Percentiles rank a stretch among this genome's conserved stretches.
These are phyloP conservation scores for Alternaria ventricosa DNA, from an alignment of 2,329 filamentous ascomycete species.

Conservation along the genomic window DNA sequence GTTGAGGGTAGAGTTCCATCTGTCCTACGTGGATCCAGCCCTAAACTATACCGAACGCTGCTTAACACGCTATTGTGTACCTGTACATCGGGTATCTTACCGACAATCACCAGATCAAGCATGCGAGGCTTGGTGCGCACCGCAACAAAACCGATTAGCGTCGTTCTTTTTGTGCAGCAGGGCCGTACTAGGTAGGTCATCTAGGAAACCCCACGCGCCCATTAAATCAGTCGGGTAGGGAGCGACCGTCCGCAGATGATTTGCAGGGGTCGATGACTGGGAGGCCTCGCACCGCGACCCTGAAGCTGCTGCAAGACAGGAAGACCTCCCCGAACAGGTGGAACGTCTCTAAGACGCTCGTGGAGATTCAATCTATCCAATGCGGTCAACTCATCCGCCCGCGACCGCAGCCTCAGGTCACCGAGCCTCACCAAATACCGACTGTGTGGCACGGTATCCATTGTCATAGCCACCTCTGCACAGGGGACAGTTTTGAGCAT, in stretches of 20 bases:
- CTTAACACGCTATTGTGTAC: slow-evolving; percentile 11
- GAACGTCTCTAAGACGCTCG: slow-evolving; percentile 20
- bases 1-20: slow-evolving; percentile 8
- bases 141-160: slow-evolving; percentile 9
- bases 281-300: slow-evolving; percentile 11
- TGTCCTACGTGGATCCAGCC: slow-evolving; percentile 16
- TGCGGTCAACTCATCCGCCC: slow-evolving; percentile 24
- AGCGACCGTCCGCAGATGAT: slow-evolving; percentile 8
- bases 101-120: slow-evolving; percentile 12
- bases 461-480: background rate
- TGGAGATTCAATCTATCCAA: slow-evolving; percentile 28
- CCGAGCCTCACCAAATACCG: slow-evolving; percentile 21
- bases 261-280: slow-evolving; percentile 21
- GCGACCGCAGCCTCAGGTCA: slow-evolving; percentile 23
- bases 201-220: slow-evolving; percentile 19
- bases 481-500: background rate
- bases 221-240: slow-evolving; percentile 14
- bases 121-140: slow-evolving; percentile 12
- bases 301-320: slow-evolving; percentile 14
- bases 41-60: slow-evolving; percentile 4
- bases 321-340: slow-evolving; percentile 10
- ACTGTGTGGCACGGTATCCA: slow-evolving; percentile 12
- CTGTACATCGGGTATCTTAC: slow-evolving; percentile 8
- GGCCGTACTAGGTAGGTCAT: slow-evolving; percentile 24
- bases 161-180: slow-evolving; percentile 27